A percentile compares a stretch with the other conserved stretches of the same genome.
Conservation (phyloP, 2,329 filamentous ascomycete genomes). For the Clonostachys solani region DNA sequence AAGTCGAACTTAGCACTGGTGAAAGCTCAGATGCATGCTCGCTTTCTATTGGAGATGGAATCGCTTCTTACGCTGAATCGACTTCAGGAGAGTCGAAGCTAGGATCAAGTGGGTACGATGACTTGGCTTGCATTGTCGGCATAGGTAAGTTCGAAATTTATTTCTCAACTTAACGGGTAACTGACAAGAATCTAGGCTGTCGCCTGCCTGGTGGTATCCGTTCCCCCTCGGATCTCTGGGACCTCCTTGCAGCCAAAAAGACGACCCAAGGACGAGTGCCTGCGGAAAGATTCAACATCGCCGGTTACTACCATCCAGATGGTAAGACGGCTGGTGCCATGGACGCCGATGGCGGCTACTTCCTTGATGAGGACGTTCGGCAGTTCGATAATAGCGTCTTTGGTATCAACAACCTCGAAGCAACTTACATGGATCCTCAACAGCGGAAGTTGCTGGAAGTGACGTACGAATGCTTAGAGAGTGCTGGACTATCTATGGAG, state of each 20-base stretch:
- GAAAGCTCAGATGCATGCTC: no score
- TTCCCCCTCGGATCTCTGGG: slow-evolving; percentile 8
- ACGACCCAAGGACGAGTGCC: slow-evolving; percentile 2
- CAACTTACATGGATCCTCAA: slow-evolving; percentile 4
- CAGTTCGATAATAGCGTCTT: slow-evolving; percentile 7
- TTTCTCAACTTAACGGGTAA: neutral
- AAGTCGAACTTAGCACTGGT: no score
- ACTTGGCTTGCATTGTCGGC: slow-evolving; percentile 1
- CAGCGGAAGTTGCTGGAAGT: slow-evolving; percentile 14
- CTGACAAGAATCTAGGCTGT: neutral
- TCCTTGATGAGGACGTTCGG: slow-evolving; percentile 3
- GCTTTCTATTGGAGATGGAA: no score
- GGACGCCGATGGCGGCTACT: neutral
- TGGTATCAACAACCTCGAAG: slow-evolving; percentile 4
- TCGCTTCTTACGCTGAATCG: no score
- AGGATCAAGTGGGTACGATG: no score
- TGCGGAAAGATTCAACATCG: slow-evolving; percentile 1
- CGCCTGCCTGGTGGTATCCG: slow-evolving; percentile 3
- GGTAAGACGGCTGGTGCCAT: neutral
- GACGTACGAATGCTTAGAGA: slow-evolving; percentile 11
- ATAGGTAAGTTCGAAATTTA: neutral
- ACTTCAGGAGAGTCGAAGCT: no score
- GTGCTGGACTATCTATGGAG: slow-evolving; percentile 7
- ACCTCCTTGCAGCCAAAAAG: slow-evolving; percentile 6
- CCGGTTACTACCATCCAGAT: slow-evolving; percentile 1